Evolutionary conservation across 1,284 basidiomycete species (phyloP).

Genomic region (Butyriboletus appendiculatus): DNA sequence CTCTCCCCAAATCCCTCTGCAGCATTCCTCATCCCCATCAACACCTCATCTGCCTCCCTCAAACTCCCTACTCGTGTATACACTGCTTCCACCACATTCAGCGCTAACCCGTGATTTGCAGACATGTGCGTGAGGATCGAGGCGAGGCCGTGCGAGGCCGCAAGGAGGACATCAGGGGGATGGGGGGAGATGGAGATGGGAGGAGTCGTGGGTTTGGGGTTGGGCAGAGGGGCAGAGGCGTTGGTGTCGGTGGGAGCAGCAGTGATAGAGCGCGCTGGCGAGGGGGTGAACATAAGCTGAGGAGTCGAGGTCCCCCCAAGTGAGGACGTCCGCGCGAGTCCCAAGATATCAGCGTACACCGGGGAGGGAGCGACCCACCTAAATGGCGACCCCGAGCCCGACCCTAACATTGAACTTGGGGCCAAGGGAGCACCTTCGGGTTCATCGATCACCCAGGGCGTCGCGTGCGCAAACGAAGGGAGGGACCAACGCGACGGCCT

Average conservation of each 20-base stretch:
- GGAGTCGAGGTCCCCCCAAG: constrained; percentile 1
- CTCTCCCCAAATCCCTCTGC: constrained; percentile 23
- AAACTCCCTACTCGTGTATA: constrained; percentile 21
- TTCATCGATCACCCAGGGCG: constrained; percentile 4
- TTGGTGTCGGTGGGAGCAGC: no score
- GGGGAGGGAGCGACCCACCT: constrained; percentile 1
- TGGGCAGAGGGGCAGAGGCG: neutral
- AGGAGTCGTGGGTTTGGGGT: neutral
- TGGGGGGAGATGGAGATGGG: constrained; percentile 6
- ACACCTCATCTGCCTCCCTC: constrained; percentile 28
- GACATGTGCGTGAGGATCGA: constrained; percentile 27
- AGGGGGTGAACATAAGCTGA: neutral
- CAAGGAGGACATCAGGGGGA: constrained; percentile 17
- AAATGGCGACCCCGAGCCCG: neutral
- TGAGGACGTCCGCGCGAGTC: neutral
- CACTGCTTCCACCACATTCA: constrained; percentile 26
- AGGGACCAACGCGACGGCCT: constrained; percentile 20
- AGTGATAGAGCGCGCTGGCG: constrained; percentile 1
- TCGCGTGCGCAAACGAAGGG: constrained; percentile 2
- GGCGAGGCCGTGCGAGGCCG: constrained; percentile 21
- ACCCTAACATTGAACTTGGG: neutral
- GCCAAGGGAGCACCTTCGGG: neutral
- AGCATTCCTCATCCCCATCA: constrained; percentile 29
- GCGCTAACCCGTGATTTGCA: constrained; percentile 24
- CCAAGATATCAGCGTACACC: neutral